These are phyloP conservation scores for Xylaria sp. DNA, from an alignment of 2,329 filamentous ascomycete genomes.

Conservation along the genomic window DNA sequence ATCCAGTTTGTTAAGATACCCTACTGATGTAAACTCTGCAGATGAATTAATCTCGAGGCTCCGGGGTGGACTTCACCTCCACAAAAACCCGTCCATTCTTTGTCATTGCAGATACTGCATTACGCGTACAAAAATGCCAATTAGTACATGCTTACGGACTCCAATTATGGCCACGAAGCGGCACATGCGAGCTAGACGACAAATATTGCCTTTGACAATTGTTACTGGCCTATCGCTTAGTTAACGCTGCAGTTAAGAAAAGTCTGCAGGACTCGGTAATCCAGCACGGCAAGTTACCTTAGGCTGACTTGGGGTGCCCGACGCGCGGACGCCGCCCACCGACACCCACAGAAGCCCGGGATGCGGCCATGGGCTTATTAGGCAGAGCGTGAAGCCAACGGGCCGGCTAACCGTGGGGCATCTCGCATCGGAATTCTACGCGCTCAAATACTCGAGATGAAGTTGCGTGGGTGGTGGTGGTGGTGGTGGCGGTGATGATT, in stretches of 20 bases:
- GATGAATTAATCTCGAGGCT: not conserved
- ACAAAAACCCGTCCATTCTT: not conserved
- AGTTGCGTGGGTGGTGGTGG: no score
- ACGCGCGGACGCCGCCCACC: not conserved
- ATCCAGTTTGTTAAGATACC: not conserved
- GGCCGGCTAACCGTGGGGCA: no score
- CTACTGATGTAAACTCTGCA: not conserved
- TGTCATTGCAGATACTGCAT: not conserved
- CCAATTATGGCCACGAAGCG: not conserved
- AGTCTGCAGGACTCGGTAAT: not conserved
- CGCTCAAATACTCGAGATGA: no score
- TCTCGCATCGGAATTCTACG: no score
- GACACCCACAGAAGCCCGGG: no score
- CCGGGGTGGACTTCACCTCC: no score
- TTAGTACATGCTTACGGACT: not conserved
- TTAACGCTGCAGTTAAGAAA: conserved; percentile 10
- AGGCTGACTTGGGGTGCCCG: not conserved
- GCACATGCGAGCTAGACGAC: not conserved
- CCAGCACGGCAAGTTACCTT: not conserved
- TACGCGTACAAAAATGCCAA: not conserved
- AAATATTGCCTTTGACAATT: not conserved
- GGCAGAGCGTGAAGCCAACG: no score
- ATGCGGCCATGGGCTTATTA: no score
- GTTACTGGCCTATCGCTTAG: conserved; percentile 1
- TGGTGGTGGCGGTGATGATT: no score